These are phyloP conservation scores for Wakefieldia striispora DNA, from an alignment of 768 basidiomycete species.

Conservation along the genomic window DNA sequence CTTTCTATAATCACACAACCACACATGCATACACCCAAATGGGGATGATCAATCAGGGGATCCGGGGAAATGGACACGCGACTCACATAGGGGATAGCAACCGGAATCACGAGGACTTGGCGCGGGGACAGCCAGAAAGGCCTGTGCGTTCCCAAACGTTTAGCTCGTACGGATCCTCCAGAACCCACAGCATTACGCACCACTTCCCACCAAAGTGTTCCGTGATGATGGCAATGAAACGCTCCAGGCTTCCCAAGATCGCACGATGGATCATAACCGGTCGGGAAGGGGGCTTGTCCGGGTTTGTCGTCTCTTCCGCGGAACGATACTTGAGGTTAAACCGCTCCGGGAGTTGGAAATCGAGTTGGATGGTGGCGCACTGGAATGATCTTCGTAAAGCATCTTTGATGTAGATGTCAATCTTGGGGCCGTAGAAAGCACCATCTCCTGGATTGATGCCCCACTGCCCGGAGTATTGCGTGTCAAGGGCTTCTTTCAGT, in stretches of 20 bases:
- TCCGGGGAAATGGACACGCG: not conserved
- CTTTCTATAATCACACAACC: slow-evolving; percentile 53
- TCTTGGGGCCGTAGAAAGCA: slow-evolving; percentile 99
- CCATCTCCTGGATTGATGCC: slow-evolving; percentile 93
- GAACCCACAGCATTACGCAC: slow-evolving; percentile 40
- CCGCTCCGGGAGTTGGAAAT: slow-evolving; percentile 96
- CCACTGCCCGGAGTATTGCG: slow-evolving; percentile 87
- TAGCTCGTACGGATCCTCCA: not conserved
- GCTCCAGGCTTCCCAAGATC: slow-evolving; percentile 88
- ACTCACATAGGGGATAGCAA: slow-evolving; percentile 85
- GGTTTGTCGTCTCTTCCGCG: slow-evolving; percentile 54
- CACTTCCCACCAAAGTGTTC: slow-evolving; percentile 99
- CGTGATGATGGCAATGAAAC: slow-evolving; percentile 95
- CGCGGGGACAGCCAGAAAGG: slow-evolving; percentile 99
- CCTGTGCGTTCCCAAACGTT: slow-evolving; percentile 41
- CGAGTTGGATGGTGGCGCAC: slow-evolving; percentile 97
- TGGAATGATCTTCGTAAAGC: slow-evolving; percentile 93
- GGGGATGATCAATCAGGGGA: not conserved
- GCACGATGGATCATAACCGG: slow-evolving; percentile 99
- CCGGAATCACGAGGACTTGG: slow-evolving; percentile 92
- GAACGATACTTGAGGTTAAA: slow-evolving; percentile 93
- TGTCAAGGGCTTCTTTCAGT: slow-evolving; percentile 80
- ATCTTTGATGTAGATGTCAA: slow-evolving; percentile 95
- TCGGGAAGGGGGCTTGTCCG: slow-evolving; percentile 55
- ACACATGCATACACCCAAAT: slow-evolving; percentile 2